Base-by-base conservation (phyloP, 352 stramenopile genomes). In the Pythium sp. region DNA sequence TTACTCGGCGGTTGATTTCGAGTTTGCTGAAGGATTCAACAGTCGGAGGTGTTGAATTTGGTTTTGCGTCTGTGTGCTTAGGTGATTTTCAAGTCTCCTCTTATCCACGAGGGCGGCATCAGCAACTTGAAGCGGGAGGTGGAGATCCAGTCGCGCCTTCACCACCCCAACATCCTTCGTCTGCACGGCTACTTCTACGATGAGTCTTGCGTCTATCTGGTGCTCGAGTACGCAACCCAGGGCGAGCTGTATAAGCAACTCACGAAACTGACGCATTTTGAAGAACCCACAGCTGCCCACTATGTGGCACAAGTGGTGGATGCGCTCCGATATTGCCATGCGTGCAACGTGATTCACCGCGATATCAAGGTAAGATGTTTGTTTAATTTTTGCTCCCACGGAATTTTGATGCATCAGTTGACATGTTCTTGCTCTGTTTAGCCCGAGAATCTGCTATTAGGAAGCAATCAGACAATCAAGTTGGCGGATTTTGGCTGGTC, bases 401-500 rank as follows among this genome's bases (percentile, higher is more conserved):
- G 9, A 53, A 38, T 5, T 3, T 57, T 20, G 7, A 11, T 62
- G 20, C 2, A 12, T 58, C 11, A 15, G 8, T 36, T 69, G 8
- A 67, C n/a, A 46, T 2, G 2, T 8, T 57, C 43, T 55, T 53
- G 71, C 26, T 70, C 24, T 65, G 15, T 49, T 68, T 28, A 95
- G 86, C 88, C 87, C 22, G 88, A 97, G 61, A 97, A 97, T 67
- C 64, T 97, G 2, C 68, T 97, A 15, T 65, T 97, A 43, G 88
- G 85, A 14, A 72, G 77, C 34, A 89, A 93, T 41, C 76, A 90
- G 61, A 85, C 77, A 5, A 80, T 97, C 54, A 97, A 97, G 67
- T 76, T 97, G 47, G 89, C 89, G 36, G 89, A 97, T 66, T 97
- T 97, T 49, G 89, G 89, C 8, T 94, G 89, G 85, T 93, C 89